Evolutionary conservation across 2,329 filamentous ascomycete genomes (phyloP).

Genomic region (Aspergillus felis): DNA sequence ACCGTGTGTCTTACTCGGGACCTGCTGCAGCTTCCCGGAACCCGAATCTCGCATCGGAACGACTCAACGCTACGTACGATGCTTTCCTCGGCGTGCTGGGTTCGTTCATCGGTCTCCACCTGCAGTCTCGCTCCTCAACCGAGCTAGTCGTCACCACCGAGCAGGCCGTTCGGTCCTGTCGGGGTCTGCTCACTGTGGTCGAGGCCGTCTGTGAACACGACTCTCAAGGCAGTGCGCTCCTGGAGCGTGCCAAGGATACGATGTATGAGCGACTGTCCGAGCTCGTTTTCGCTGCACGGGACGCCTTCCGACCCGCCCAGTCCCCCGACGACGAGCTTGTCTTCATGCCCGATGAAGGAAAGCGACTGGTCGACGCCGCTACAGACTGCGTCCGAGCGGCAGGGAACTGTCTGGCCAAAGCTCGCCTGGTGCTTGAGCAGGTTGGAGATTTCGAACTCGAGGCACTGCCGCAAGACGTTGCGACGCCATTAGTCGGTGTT

Average conservation of each 20-base stretch:
- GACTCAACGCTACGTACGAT: conserved; percentile 76
- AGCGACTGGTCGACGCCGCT: conserved; percentile 69
- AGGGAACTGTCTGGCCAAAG: conserved; percentile 85
- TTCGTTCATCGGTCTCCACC: conserved; percentile 87
- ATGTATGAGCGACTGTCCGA: conserved; percentile 80
- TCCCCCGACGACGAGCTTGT: conserved; percentile 69
- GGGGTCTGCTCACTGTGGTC: conserved; percentile 72
- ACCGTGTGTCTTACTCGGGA: conserved; percentile 73
- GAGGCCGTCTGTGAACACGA: conserved; percentile 80
- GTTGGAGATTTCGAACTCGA: conserved; percentile 88
- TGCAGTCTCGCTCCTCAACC: conserved; percentile 85
- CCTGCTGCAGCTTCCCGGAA: conserved; percentile 60
- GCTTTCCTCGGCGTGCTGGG: conserved; percentile 85
- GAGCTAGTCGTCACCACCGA: conserved; percentile 79
- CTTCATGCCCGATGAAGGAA: conserved; percentile 75
- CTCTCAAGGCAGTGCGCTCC: conserved; percentile 59
- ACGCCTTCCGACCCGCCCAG: conserved; percentile 68
- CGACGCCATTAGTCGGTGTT: conserved; percentile 5
- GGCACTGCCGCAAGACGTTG: conserved; percentile 46
- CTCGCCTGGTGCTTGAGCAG: conserved; percentile 77
- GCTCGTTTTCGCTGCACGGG: conserved; percentile 74
- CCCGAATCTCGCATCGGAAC: conserved; percentile 76
- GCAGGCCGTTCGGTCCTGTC: conserved; percentile 77
- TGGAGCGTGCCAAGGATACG: conserved; percentile 65
- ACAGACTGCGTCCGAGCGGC: conserved; percentile 86